Conservation (phyloP, 192 early-diverging fungal species). For the Borealophlyctis nickersoniae region DNA sequence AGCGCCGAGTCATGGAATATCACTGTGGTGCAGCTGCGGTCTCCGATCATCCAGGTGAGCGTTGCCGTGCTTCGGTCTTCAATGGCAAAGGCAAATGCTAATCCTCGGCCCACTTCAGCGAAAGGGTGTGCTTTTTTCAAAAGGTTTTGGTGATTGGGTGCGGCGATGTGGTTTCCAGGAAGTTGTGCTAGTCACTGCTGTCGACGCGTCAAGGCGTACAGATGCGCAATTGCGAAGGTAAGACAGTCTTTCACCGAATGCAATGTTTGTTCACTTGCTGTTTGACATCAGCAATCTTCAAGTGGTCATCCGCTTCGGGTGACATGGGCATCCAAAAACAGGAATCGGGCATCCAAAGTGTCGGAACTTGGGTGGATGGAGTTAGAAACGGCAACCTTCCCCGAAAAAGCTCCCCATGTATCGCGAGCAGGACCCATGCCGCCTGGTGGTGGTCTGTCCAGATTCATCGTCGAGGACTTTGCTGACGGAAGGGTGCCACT, state of each 20-base stretch:
- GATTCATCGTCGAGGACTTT: conserved; percentile 15
- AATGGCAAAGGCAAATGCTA: not conserved
- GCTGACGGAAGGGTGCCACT: not conserved
- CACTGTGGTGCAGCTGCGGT: conserved; percentile 11
- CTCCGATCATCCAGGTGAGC: conserved; percentile 9
- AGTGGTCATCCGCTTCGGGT: conserved; percentile 1
- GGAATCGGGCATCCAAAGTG: not conserved
- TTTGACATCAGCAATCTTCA: too few relatives aligned
- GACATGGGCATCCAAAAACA: not conserved
- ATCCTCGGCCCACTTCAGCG: not conserved
- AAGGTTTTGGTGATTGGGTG: conserved; percentile 6
- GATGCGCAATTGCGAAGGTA: conserved; percentile 15
- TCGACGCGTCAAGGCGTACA: conserved; percentile 13
- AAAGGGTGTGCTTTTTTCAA: conserved; percentile 12
- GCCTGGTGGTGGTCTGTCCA: conserved; percentile 15
- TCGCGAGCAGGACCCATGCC: conserved; percentile 3
- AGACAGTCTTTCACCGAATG: not conserved
- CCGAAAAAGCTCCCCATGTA: not conserved
- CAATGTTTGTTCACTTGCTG: too few relatives aligned
- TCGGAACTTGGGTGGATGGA: not conserved
- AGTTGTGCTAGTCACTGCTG: conserved; percentile 14
- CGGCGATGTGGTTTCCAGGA: not conserved
- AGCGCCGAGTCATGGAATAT: not conserved
- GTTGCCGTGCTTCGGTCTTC: not conserved
- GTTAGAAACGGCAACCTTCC: not conserved